phyloP scores from a whole-genome alignment of 495 filamentous ascomycete genomes.

The Xylaria curta region DNA sequence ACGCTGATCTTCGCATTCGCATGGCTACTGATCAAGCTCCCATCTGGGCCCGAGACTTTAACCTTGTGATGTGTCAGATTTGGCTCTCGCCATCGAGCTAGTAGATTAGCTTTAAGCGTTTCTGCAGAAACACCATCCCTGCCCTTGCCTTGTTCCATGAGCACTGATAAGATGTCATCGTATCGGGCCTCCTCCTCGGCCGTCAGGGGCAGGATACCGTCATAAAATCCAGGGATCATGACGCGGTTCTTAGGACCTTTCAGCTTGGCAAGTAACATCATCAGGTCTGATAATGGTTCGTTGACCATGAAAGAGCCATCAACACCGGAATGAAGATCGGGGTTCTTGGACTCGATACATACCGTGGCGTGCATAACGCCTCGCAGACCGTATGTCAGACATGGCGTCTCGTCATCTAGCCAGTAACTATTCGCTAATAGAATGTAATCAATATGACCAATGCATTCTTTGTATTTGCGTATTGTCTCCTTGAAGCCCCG shows the following conservation, averaged over 20 bases:
- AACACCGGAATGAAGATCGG: constrained; percentile 93
- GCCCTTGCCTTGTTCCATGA: constrained; percentile 72
- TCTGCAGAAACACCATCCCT: constrained; percentile 63
- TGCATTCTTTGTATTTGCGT: constrained; percentile 75
- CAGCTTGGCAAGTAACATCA: constrained; percentile 77
- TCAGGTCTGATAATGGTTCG: constrained; percentile 89
- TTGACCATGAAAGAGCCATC: constrained; percentile 88
- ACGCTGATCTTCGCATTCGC: constrained; percentile 88
- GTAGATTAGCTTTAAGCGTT: constrained; percentile 75
- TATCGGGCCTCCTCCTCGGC: constrained; percentile 81
- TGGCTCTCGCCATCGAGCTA: constrained; percentile 95
- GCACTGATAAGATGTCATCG: constrained; percentile 76
- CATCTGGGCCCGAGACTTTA: constrained; percentile 85
- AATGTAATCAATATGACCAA: constrained; percentile 92
- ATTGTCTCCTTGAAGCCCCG: constrained; percentile 86
- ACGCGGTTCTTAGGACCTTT: constrained; percentile 71
- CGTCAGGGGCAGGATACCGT: constrained; percentile 77
- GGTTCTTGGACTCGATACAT: constrained; percentile 80
- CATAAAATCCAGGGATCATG: constrained; percentile 79
- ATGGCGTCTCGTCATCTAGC: constrained; percentile 94
- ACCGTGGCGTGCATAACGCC: constrained; percentile 96
- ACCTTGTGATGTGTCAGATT: constrained; percentile 92
- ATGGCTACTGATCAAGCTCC: constrained; percentile 84
- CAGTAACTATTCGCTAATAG: constrained; percentile 97
- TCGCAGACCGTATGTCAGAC: constrained; percentile 90